Base-by-base conservation (phyloP, 495 filamentous ascomycete species). In the Apodospora peruviana region DNA sequence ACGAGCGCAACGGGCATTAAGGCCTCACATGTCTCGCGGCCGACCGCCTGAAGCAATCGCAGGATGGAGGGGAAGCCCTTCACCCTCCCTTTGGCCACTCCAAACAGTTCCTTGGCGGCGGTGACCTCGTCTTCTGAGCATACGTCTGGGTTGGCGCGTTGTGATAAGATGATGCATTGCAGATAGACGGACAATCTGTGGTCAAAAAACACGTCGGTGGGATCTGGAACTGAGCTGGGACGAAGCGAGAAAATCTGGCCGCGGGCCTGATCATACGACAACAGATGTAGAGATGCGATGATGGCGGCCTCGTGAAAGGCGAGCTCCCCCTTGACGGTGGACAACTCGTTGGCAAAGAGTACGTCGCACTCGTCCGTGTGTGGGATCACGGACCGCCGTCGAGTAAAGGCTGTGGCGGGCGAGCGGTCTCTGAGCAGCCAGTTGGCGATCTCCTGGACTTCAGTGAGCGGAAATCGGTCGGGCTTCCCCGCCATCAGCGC, bases 261-360 rank as follows among this genome's bases (percentile, higher is more conserved):
- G 25, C 47, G 53, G 4, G 47, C 53, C 27, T 47, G 36, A 2
- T 50, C 35, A 23, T 48, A 46, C 7, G 47, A 40, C 16, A 56
- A 36, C 1, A 50, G 27, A 27, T 50, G 48, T 14, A 56, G 42
- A 17, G 43, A 56, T 14, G 43, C 24, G 19, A 56, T 9, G 27
- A 56, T 45, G 42, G 47, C 53, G 25, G 47, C 32, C 37, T 56
- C 53, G 43, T 50, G 48, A 10, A 38, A 29, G 27, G 17, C 39
- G 1, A 56, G 35, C 19, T 56, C 43, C 16, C 44, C 43, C 19
- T 41, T 43, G 8, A 56, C 27, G 36, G 35, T 9, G 8, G 20
- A 17, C 1, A 56, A 47, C 43, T 56, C 45, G 36, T 47, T 47
- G 11, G 38, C 43, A 21, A 51, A 40, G 2, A 56, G n/a, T n/a